Evolutionary conservation across 257 asterid species (phyloP), one percentile per base, ranked within the genome.

Genomic region (Phtheirospermum japonicum): DNA sequence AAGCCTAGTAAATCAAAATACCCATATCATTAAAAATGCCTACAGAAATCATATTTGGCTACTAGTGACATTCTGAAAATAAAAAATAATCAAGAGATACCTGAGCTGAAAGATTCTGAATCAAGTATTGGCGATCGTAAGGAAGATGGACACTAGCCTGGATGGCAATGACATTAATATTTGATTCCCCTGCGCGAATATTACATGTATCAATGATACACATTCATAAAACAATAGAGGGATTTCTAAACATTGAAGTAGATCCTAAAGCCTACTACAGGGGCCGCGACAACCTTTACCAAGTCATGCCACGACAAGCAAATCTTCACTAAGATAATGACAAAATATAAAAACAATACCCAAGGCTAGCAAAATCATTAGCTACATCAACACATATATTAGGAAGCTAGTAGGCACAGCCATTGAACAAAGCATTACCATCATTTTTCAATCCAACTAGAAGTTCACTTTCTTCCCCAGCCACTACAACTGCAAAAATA

Each of bases 101-200:
- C 97, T 80, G 95, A 48, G 86, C 71, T 37, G 99, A 79, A 56
- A 93, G 88, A 80, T 93, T 93, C 79, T 93, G 99, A 68, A 87
- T 74, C 75, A 85, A 69, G 83, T 89, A 89, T 26, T 60, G 81
- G 71, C 84, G 94, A 62, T 93, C 86, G 58, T 31, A 85, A 32
- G 97, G 86, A 67, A 89, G 97, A 74, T 93, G 93, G 63, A 93
- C 83, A 69, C 83, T 83, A 63, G 96, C 97, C 75, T 87, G 95
- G 65, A 93, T 82, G 31, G 96, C 88, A 76, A 89, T 76, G 71
- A 93, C 67, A 66, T 82, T 80, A 48, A 89, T 65, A 59, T 50
- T 59, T 68, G 92, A 82, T 46, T 82, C 86, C 75, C 95, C 99
- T 89, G 88, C 11, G 57, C 76, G 59, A 37, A 63, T 13, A 17